Evolutionary conservation across 768 basidiomycete species (phyloP).

Genomic region (Hypholoma fasciculare): DNA sequence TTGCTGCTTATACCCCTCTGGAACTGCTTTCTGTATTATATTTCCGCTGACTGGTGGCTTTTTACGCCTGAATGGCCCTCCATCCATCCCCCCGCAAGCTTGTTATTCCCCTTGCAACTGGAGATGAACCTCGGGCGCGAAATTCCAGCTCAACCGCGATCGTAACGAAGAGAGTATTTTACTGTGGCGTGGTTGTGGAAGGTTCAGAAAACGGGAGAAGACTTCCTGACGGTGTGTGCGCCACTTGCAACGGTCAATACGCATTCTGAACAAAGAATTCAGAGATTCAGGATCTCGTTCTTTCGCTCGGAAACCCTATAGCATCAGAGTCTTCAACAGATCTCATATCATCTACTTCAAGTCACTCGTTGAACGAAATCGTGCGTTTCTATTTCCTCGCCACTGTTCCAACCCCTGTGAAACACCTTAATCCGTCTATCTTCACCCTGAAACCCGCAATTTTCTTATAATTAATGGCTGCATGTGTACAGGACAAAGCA

Average conservation of each 20-base stretch:
- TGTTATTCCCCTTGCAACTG: constrained; percentile 65
- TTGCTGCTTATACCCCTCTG: constrained; percentile 3
- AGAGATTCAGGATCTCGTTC: constrained; percentile 81
- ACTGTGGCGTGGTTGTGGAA: constrained; percentile 89
- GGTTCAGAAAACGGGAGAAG: constrained; percentile 70
- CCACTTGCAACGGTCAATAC: not conserved
- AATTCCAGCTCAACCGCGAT: constrained; percentile 38
- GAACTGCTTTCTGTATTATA: constrained; percentile 7
- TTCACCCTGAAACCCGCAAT: not conserved
- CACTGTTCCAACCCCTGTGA: not conserved
- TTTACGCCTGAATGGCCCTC: constrained; percentile 51
- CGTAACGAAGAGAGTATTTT: constrained; percentile 80
- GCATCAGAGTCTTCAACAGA: constrained; percentile 48
- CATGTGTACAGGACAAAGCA: constrained; percentile 32
- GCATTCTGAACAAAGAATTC: constrained; percentile 14
- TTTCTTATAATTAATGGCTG: not conserved
- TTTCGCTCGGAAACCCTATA: constrained; percentile 73
- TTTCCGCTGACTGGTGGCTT: constrained; percentile 1
- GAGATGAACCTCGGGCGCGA: constrained; percentile 55
- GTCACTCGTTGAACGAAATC: constrained; percentile 34
- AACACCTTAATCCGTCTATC: not conserved
- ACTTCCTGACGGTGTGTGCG: constrained; percentile 60
- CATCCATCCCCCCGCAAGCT: constrained; percentile 72
- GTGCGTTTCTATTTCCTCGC: constrained; percentile 35
- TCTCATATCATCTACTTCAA: constrained; percentile 44